These are phyloP conservation scores for Aspergillus piperis DNA, from an alignment of 2,329 filamentous ascomycete species.

Conservation along the genomic window DNA sequence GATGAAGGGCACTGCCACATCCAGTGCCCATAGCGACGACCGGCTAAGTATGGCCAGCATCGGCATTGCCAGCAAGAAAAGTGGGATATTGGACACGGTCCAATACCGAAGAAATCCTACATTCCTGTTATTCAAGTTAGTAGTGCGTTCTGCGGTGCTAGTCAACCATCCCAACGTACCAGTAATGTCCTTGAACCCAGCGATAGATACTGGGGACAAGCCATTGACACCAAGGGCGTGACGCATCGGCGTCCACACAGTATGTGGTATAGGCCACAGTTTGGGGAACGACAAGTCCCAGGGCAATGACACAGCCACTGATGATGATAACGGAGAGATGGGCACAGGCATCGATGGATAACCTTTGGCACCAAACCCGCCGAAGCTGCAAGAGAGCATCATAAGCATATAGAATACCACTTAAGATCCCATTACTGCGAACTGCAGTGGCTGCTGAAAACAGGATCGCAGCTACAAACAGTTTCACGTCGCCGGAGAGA, in stretches of 20 bases:
- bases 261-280: conserved; percentile 71
- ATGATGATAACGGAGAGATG: conserved; percentile 61
- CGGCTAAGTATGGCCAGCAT: conserved; percentile 68
- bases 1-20: conserved; percentile 26
- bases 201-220: conserved; percentile 83
- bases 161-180: conserved; percentile 58
- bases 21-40: conserved; percentile 58
- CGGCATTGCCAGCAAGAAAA: conserved; percentile 82
- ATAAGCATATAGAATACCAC: conserved; percentile 72
- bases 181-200: conserved; percentile 88
- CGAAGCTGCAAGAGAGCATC: conserved; percentile 54
- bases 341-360: conserved; percentile 46
- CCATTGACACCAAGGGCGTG: conserved; percentile 72
- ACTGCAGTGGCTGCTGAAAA: conserved; percentile 75
- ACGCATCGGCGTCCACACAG: conserved; percentile 50
- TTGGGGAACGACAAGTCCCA: conserved; percentile 73
- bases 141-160: neutral
- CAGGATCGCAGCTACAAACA: conserved; percentile 64
- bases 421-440: conserved; percentile 83
- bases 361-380: conserved; percentile 43
- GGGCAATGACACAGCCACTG: conserved; percentile 67
- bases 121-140: conserved; percentile 62
- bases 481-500: conserved; percentile 46
- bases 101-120: conserved; percentile 88
- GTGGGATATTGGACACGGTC: conserved; percentile 79